phyloP scores from a whole-genome alignment of 2,329 filamentous ascomycete genomes.

The Monosporascus sp. region DNA sequence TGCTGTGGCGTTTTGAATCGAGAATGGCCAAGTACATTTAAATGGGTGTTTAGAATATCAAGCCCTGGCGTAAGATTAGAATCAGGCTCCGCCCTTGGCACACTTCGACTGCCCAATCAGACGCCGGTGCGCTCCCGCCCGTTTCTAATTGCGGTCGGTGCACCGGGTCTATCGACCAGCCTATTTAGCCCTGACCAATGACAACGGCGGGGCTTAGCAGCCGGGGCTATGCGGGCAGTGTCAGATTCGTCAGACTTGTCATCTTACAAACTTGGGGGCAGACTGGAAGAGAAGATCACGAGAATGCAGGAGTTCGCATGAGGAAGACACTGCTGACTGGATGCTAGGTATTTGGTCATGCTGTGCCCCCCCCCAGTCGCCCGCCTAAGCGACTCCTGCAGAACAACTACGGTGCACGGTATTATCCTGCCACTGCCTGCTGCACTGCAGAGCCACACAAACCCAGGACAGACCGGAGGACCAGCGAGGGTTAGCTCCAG shows the following conservation, averaged over 20 bases:
- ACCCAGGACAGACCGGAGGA: background rate
- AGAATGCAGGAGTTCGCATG: no score
- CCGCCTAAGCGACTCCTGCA: no score
- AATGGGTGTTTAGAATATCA: no score
- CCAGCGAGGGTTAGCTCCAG: background rate
- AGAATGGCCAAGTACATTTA: no score
- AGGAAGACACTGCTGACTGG: no score
- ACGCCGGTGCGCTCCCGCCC: background rate
- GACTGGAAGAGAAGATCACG: no score
- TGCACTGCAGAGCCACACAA: background rate
- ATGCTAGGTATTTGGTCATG: no score
- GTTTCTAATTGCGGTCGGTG: background rate
- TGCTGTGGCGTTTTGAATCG: no score
- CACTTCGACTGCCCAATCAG: background rate
- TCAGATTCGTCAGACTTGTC: background rate
- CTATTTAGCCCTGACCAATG: background rate
- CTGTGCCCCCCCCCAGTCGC: no score
- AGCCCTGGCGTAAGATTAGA: background rate
- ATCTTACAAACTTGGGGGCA: background rate
- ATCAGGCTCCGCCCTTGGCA: background rate
- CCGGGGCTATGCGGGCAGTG: background rate
- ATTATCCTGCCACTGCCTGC: background rate
- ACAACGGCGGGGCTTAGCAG: background rate
- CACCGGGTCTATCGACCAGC: background rate
- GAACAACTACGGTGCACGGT: no score